Evolutionary conservation across 805 yeast genomes (phyloP), one percentile per base, ranked within the genome.

Genomic region (Peterozyma xylosa): DNA sequence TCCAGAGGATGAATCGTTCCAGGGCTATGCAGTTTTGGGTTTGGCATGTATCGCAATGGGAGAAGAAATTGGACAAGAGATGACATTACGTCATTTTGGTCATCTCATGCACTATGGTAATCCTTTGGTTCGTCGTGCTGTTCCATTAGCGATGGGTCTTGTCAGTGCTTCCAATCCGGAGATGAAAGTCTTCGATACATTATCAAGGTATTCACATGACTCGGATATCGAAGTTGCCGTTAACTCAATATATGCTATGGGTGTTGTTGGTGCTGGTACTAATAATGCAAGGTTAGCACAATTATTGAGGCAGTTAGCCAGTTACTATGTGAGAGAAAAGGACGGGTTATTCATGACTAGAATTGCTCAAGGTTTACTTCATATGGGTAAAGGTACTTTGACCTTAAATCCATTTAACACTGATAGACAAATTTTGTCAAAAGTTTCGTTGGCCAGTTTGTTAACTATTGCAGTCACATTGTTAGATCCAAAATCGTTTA

Each of bases 91-190:
- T 61, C 99, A 93, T 64, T 91, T 91, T 62, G 90, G 96, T 39
- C 99, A 93, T 64, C 73, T 93, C 63, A 88, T 93, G 95, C 99
- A 93, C 62, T 93, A 93, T 60, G 99, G 99, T 47, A 90, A 87
- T 55, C 80, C 93, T 17, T 75, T 86, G 48, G 86, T 93, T 48
- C 83, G 90, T 56, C 79, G 96, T 55, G 90, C 96, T 15, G 98
- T 93, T 38, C 99, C 99, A 32, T 74, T 93, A 52, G 98, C 99
- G n/a, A 86, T 93, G 90, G 97, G 96, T 42, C 76, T 93, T 48
- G 85, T 91, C 7, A 86, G 96, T 5, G 82, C 95, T 2, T 87
- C 96, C 2, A 84, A 89, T 62, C 96, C 99, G 10, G 93, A 90
- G 66, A 90, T 93, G 86, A 90, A 89, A 66, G 96, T 91, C 13